Evolutionary conservation across 768 basidiomycete species (phyloP), one percentile per base, ranked within the genome.

Genomic region (Tylopilus vinaceipallidus): DNA sequence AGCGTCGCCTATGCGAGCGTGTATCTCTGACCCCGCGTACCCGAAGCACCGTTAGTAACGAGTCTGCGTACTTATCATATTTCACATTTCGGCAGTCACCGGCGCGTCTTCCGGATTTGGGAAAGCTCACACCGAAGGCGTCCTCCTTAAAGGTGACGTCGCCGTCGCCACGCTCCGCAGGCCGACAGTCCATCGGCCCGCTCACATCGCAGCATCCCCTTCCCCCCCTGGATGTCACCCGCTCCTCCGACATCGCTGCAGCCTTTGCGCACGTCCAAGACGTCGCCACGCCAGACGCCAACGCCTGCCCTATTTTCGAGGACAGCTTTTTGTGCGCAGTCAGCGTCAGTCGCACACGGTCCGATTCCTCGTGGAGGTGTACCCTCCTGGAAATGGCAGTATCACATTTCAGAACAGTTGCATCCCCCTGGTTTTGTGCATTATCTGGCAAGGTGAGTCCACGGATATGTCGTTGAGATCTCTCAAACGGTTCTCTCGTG

Each of bases 91-190:
- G n/a, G 22, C 39, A 57, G 55, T 53, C 42, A 50, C 71, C 12
- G 73, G 73, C 19, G 58, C 71, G 12, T 13, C 69, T 4, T 62
- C 71, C 2, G 72, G 73, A 12, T 65, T 77, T 44, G 74, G 74
- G 6, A 67, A 56, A 17, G 36, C 55, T n/a, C 56, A 69, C 50
- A 59, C 60, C 10, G 64, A 72, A 41, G 44, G 47, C 17, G 65
- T 63, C 35, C 68, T 76, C 17, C 44, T 37, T 2, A 55, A 64
- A 11, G 74, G 73, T 7, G 72, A 73, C 47, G 66, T 57, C 11
- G 74, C 63, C 32, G 64, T 73, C 42, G 74, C 77, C 6, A 74
- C 76, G 13, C 61, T 73, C 13, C 72, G 77, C 40, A 71, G n/a
- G n/a, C n/a, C n/a, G n/a, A n/a, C n/a, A n/a, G n/a, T n/a, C n/a